A percentile compares a stretch with the other conserved stretches of the same genome.
Evolutionary conservation across 352 stramenopile species (phyloP).

Genomic region (Paralagenidium karlingii): DNA sequence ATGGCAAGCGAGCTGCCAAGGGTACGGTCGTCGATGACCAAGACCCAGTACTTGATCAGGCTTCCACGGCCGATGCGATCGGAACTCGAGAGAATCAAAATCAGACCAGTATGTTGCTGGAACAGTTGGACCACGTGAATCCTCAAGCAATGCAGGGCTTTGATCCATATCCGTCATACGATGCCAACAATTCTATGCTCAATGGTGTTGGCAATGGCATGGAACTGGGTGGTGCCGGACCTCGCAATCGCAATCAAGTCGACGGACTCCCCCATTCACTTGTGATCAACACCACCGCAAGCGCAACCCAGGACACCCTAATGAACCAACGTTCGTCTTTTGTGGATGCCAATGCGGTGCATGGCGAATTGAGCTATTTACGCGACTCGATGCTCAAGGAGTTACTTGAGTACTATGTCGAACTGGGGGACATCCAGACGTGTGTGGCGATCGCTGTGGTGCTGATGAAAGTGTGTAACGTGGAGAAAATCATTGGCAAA

Average conservation of each 20-base stretch:
- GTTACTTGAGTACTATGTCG: slow-evolving; percentile 78
- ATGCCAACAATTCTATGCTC: slow-evolving; percentile 13
- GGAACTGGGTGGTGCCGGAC: no score
- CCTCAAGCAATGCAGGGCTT: slow-evolving; percentile 80
- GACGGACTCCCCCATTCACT: no score
- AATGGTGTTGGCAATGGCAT: no score
- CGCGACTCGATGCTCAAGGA: slow-evolving; percentile 71
- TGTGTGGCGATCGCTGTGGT: slow-evolving; percentile 68
- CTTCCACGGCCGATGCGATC: no score
- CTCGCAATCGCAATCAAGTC: neutral
- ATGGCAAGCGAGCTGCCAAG: no score
- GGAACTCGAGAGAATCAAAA: no score
- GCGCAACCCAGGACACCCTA: slow-evolving; percentile 5
- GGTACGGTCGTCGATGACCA: no score
- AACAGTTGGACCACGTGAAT: slow-evolving; percentile 80
- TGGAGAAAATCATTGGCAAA: slow-evolving; percentile 78
- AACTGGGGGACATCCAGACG: slow-evolving; percentile 77
- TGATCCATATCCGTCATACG: slow-evolving; percentile 74
- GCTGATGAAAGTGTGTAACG: slow-evolving; percentile 47
- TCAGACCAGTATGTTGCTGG: slow-evolving; percentile 61
- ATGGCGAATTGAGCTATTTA: slow-evolving; percentile 59
- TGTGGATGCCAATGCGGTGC: slow-evolving; percentile 62
- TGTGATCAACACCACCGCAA: slow-evolving; percentile 3
- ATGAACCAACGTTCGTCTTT: slow-evolving; percentile 18
- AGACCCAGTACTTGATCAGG: no score